Evolutionary conservation across 768 basidiomycete genomes (phyloP), one percentile per base, ranked within the genome.

Genomic region (Kwoniella sp.): DNA sequence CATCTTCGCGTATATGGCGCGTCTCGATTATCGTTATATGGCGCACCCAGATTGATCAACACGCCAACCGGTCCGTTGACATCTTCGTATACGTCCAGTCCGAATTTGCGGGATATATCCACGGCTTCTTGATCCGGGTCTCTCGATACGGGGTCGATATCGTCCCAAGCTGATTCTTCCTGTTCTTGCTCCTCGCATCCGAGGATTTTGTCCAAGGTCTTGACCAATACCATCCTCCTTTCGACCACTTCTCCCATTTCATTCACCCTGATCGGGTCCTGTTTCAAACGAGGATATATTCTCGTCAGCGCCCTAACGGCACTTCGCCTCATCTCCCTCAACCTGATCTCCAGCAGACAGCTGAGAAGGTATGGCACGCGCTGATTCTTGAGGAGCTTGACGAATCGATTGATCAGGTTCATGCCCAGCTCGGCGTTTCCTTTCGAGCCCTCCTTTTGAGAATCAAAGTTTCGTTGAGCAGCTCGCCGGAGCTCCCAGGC

Each of bases 321-420:
- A 30, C 78, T 79, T 45, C 70, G 71, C 23, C 84, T 64, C 2
- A 85, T 71, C 26, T 82, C 82, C 59, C 90, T 89, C 76, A 98
- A 93, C 53, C 92, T 84, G n/a, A 88, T 82, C 77, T 95, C 91
- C 50, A 93, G 83, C 53, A 97, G 86, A 75, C 93, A 96, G 0
- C 90, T 92, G 26, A 96, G 86, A 26, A 98, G 86, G 74, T 90
- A 96, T 1, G 92, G 89, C 85, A 92, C 90, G 15, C 87, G 81
- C 1, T 83, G 81, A 58, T 85, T 86, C 47, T 88, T 87, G 70
- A 90, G 85, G 48, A 88, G 85, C 63, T 87, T 89, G 88, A 71
- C 93, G 87, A 67, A 86, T 65, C 67, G 89, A 79, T 53, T 84
- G 71, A 34, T 91, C 86, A n/a, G 71, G 62, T 83, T 83, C 13